Conservation (phyloP, 805 yeast species). For the Saturnispora mendoncae region DNA sequence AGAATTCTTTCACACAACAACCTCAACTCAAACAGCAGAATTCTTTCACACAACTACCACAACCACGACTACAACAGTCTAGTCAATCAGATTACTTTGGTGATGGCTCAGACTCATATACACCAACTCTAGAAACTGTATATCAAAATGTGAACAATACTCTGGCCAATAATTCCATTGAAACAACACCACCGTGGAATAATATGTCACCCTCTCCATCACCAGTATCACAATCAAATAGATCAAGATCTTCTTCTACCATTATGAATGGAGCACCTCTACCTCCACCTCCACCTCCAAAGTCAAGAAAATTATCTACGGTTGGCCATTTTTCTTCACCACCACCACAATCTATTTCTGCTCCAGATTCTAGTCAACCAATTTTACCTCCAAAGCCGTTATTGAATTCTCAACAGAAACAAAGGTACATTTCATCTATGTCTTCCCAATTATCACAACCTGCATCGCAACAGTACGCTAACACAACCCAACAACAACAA, state of each 20-base stretch:
- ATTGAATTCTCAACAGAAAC: slow-evolving; percentile 22
- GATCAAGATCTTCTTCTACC: slow-evolving; percentile 15
- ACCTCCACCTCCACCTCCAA: slow-evolving; percentile 27
- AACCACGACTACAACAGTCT: neutral
- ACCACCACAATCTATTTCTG: neutral
- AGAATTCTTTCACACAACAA: no score
- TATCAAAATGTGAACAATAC: neutral
- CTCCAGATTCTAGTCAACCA: slow-evolving; percentile 13
- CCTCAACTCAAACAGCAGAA: slow-evolving; percentile 1
- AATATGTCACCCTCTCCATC: slow-evolving; percentile 21
- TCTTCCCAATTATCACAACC: neutral
- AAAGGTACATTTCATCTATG: slow-evolving; percentile 19
- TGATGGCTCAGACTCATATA: neutral
- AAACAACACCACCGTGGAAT: slow-evolving; percentile 1
- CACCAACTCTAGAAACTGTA: neutral
- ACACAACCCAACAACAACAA: slow-evolving; percentile 12
- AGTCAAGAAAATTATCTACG: slow-evolving; percentile 22
- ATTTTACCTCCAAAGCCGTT: slow-evolving; percentile 26
- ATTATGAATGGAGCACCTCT: slow-evolving; percentile 15
- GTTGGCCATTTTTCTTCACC: slow-evolving; percentile 15
- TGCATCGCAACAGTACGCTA: slow-evolving; percentile 13
- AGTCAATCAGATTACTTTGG: neutral
- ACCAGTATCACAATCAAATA: slow-evolving; percentile 18
- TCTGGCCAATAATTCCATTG: neutral
- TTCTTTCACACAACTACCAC: neutral